A percentile compares a stretch with the other conserved stretches of the same genome.
These are phyloP conservation scores for Cyclanthera cordifolia DNA, from an alignment of 306 rosid species.

Conservation along the genomic window DNA sequence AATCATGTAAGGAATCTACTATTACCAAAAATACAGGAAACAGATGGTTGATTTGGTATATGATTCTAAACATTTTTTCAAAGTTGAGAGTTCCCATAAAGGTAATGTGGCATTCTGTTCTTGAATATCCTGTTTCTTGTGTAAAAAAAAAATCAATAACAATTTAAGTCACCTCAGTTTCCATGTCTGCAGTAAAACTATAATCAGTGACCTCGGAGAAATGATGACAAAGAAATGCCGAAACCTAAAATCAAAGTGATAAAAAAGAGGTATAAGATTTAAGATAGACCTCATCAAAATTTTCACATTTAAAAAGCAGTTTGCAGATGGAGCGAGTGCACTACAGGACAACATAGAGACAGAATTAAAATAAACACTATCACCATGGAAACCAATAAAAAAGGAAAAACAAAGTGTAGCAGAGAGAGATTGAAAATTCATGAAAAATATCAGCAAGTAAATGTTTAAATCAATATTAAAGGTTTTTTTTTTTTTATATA, in stretches of 20 bases:
- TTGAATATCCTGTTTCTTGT: neutral
- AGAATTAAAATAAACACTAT: neutral
- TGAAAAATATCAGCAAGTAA: neutral
- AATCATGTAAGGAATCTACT: too few relatives aligned
- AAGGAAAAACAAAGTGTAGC: neutral
- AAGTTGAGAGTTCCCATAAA: too few relatives aligned
- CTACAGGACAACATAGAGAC: too few relatives aligned
- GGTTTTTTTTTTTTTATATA: neutral
- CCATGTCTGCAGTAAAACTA: conserved; percentile 97
- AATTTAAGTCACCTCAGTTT: conserved; percentile 61
- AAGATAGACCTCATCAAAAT: conserved; percentile 11
- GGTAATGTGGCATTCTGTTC: neutral
- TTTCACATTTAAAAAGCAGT: neutral
- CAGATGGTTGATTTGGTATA: neutral
- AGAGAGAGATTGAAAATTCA: neutral
- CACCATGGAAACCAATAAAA: neutral
- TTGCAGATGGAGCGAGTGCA: neutral
- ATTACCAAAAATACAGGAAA: neutral
- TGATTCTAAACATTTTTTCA: neutral
- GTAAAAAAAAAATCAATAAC: neutral
- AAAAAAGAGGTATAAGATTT: conserved; percentile 8
- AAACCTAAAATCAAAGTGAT: conserved; percentile 50
- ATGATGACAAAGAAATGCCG: conserved; percentile 84
- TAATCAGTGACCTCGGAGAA: conserved; percentile 92
- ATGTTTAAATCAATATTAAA: neutral